Conservation (phyloP, 148 eudicot species). For the Fagopyrum homotropicum region DNA sequence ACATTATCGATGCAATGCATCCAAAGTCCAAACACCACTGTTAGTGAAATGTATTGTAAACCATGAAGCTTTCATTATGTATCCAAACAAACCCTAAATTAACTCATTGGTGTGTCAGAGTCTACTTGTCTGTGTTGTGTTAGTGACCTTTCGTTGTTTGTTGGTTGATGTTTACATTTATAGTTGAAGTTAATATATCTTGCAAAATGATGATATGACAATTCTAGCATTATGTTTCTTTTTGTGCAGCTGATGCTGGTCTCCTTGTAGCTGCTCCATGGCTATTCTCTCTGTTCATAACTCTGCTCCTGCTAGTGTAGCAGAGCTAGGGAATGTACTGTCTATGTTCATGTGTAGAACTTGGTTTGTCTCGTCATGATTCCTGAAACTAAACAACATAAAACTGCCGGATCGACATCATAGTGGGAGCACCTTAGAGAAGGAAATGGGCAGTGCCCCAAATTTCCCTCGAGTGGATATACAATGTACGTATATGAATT, state of each 20-base stretch:
- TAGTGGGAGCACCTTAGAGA: slow-evolving; percentile 56
- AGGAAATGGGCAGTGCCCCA: slow-evolving; percentile 33
- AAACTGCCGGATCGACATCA: slow-evolving; percentile 42
- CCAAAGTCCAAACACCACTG: no score
- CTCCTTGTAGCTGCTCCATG: slow-evolving; percentile 25
- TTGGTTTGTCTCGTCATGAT: slow-evolving; percentile 21
- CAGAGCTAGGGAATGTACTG: slow-evolving; percentile 21
- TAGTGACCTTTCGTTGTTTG: neutral
- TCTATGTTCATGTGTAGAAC: slow-evolving; percentile 22
- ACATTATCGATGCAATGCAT: no score
- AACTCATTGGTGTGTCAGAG: neutral
- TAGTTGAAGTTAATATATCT: neutral
- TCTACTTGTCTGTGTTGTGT: neutral
- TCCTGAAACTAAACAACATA: slow-evolving; percentile 21
- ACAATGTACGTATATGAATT: slow-evolving; percentile 65
- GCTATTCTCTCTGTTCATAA: slow-evolving; percentile 38
- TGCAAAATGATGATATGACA: neutral
- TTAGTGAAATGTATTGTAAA: no score
- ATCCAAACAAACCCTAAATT: neutral
- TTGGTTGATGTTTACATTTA: neutral
- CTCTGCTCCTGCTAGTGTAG: slow-evolving; percentile 35
- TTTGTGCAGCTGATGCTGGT: slow-evolving; percentile 57
- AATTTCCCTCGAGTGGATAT: slow-evolving; percentile 50
- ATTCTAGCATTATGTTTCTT: neutral
- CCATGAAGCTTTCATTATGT: no score